Conservation (phyloP, 1,284 basidiomycete species). For the Entoloma clypeatum region DNA sequence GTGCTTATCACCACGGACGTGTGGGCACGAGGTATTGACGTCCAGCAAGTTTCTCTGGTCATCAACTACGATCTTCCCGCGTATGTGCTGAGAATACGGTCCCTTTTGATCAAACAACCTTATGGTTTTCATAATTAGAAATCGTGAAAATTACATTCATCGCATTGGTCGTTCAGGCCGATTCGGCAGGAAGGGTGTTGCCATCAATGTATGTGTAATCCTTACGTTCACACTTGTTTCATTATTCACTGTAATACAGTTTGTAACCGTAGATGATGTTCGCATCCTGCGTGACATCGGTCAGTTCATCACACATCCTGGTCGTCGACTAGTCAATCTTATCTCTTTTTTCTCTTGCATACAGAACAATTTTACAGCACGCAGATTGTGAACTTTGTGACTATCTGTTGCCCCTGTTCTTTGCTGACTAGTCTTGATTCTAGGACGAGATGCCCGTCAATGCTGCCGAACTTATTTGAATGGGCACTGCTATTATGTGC, state of each 20-base stretch:
- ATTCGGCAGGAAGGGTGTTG: slow-evolving; percentile 93
- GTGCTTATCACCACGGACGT: slow-evolving; percentile 97
- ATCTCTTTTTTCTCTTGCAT: slow-evolving; percentile 12
- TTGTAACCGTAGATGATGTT: slow-evolving; percentile 89
- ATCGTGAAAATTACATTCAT: slow-evolving; percentile 99
- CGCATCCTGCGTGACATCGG: slow-evolving; percentile 89
- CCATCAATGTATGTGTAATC: slow-evolving; percentile 67
- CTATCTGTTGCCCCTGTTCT: slow-evolving; percentile 24
- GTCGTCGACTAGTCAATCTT: slow-evolving; percentile 18
- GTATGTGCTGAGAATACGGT: slow-evolving; percentile 41
- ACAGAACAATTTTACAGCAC: slow-evolving; percentile 85
- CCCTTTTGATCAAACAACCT: slow-evolving; percentile 16
- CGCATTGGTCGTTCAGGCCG: slow-evolving; percentile 95
- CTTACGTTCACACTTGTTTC: slow-evolving; percentile 6
- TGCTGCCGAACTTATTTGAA: slow-evolving; percentile 80
- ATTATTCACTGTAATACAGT: slow-evolving; percentile 44
- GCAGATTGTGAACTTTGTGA: slow-evolving; percentile 78
- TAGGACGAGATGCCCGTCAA: slow-evolving; percentile 95
- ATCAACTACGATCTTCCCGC: slow-evolving; percentile 98
- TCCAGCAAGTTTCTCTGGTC: slow-evolving; percentile 96
- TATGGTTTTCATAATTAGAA: slow-evolving; percentile 43
- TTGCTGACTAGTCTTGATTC: slow-evolving; percentile 21
- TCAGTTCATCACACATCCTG: slow-evolving; percentile 33
- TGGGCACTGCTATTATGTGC: slow-evolving; percentile 4
- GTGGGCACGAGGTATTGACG: slow-evolving; percentile 98